phyloP scores from a whole-genome alignment of 148 eudicot genomes.

The Vaccinium myrtillus region DNA sequence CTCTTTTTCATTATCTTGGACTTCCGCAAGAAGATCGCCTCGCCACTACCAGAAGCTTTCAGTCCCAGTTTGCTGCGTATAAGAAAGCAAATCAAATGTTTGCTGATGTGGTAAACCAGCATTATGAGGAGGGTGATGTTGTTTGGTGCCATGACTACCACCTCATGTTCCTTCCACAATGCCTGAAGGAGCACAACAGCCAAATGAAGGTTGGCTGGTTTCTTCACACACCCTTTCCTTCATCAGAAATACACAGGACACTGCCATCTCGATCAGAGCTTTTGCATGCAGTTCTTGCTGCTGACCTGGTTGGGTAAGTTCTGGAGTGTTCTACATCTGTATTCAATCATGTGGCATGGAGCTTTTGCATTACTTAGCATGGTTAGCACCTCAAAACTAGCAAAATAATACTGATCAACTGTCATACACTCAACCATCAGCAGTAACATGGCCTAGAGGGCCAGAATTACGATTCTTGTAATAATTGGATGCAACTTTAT shows the following conservation, averaged over 20 bases:
- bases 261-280: conserved; percentile 87
- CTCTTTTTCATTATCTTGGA: conserved; percentile 90
- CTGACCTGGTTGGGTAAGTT: conserved; percentile 88
- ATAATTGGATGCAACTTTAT: background rate
- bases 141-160: conserved; percentile 99
- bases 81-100: conserved; percentile 86
- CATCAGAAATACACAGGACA: conserved; percentile 89
- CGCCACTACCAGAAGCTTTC: conserved; percentile 90
- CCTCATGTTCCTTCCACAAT: conserved; percentile 90
- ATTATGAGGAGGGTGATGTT: conserved; percentile 86
- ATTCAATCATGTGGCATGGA: background rate
- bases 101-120: conserved; percentile 78
- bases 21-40: conserved; percentile 95
- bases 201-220: conserved; percentile 95
- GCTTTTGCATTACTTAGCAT: background rate
- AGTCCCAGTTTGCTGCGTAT: conserved; percentile 88
- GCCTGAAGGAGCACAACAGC: conserved; percentile 58
- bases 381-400: background rate
- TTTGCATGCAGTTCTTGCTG: conserved; percentile 73
- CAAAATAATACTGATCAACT: background rate
- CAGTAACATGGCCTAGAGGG: background rate
- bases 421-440: conserved; percentile 2
- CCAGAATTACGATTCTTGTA: background rate
- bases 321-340: background rate
- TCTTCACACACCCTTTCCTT: conserved; percentile 93